Conservation (phyloP, 2,329 filamentous ascomycete species). For the Aspergillus japonicus region DNA sequence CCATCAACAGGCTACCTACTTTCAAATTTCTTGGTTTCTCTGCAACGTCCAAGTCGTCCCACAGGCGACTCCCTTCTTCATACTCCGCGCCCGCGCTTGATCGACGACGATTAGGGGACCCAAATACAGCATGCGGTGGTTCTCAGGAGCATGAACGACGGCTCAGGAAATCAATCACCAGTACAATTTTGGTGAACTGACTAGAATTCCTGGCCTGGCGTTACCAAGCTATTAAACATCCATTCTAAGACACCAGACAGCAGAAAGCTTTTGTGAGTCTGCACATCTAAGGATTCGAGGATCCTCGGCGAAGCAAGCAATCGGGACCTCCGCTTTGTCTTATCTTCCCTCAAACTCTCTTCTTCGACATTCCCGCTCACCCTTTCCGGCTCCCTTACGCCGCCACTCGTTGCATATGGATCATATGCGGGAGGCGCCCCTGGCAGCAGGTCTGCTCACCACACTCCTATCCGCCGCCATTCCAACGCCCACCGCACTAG, state of each 20-base stretch:
- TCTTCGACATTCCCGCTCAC: background rate
- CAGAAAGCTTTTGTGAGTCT: background rate
- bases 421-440: constrained; percentile 24
- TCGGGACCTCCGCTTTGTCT: constrained; percentile 5
- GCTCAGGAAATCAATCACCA: background rate
- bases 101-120: background rate
- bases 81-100: background rate
- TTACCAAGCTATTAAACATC: background rate
- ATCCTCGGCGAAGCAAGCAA: constrained; percentile 7
- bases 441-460: constrained; percentile 31
- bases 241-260: background rate
- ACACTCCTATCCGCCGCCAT: constrained; percentile 24
- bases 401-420: constrained; percentile 24
- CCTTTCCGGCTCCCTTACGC: background rate
- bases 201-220: background rate
- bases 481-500: constrained; percentile 22
- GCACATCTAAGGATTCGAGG: background rate
- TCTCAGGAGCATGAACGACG: constrained; percentile 21
- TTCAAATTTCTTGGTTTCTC: background rate
- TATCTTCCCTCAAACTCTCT: constrained; percentile 6
- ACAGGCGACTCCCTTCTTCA: background rate
- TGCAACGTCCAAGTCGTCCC: background rate
- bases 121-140: constrained; percentile 15
- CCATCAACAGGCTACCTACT: background rate
- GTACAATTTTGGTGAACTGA: background rate